Evolutionary conservation across 2,329 filamentous ascomycete species (phyloP), one percentile per base, ranked within the genome.

Genomic region (Pseudogymnoascus sp.): DNA sequence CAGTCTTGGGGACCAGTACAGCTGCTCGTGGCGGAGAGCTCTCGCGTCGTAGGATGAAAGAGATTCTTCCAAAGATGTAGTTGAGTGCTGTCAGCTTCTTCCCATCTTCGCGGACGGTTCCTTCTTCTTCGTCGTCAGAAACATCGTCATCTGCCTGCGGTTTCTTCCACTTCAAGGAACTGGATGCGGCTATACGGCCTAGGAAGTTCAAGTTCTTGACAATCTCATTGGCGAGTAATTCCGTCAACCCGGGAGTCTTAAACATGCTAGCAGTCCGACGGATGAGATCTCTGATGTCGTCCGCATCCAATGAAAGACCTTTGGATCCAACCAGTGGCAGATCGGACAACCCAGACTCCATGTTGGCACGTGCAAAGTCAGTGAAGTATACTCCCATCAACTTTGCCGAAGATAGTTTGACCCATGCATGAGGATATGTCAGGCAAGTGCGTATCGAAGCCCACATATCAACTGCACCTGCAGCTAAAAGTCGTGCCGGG

Each of bases 201-300:
- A 99, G 80, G 79, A 96, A 96, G 39, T 93, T 82, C 37, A 96
- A 79, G 67, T 96, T 92, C 68, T 92, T 89, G 3, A 90, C 85
- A 11, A 87, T 87, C 73, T 96, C 91, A 45, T 85, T 81, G 1
- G 90, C 90, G n/a, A 98, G 79, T 8, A 86, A 82, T 71, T 95
- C 88, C 14, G 88, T 86, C 6, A 93, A 75, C 62, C 83, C 83
- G 0, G 83, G 80, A 0, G 84, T 84, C 60, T 85, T 85, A 51
- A 96, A 73, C 16, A 83, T 80, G 57, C 78, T 75, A 6, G 84
- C 76, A 0, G 76, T 76, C 11, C 82, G 75, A 13, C 80, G 78
- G 66, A 81, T 84, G 75, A 81, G 82, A 73, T 78, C 84, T 75
- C 78, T 75, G 77, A 96, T 85, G 64, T 87, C 86, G 2, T 85